Evolutionary conservation across 2,329 filamentous ascomycete genomes (phyloP), one percentile per base, ranked within the genome.

Genomic region (Paecilomyces dactylethromorphus): DNA sequence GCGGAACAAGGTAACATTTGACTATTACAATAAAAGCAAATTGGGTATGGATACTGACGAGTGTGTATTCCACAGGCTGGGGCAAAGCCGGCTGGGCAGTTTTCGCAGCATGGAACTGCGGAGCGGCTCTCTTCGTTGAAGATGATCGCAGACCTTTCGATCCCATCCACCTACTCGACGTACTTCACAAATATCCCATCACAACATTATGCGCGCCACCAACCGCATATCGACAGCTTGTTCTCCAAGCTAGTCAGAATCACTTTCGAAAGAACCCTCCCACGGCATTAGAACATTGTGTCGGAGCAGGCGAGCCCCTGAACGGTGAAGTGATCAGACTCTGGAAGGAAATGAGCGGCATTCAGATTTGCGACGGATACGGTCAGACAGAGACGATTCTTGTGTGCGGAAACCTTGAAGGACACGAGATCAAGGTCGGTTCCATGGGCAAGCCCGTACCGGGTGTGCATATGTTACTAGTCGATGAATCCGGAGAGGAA

Each of bases 41-140:
- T 6, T 1, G 15, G 18, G 18, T 18, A 45, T 15, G 8, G 13
- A 45, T 6, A 15, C 35, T 45, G 13, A 57, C 21, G 8, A 33
- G 60, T n/a, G 55, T 31, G 24, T 50, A 18, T n/a, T 50, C 15
- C 15, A 18, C 21, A 62, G 66, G 75, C 33, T 77, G 75, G 75
- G 75, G 73, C 3, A 77, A 77, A 66, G 74, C 75, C 49, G 73
- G 71, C 7, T 77, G 74, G 74, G 70, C 74, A 2, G 76, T 71
- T 58, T 72, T 77, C 53, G 70, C 68, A 3, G 64, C 74, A 0
- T 77, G 75, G 73, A 76, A 75, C 55, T 74, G 71, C 56, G 75
- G 75, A 10, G 74, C 74, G 1, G 74, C 68, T 1, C 68, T 77
- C 5, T 77, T 77, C 60, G 66, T 77, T 21, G 68, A 77, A 61